These are phyloP conservation scores for Escovopsis weberi DNA, from an alignment of 2,329 filamentous ascomycete genomes.

Conservation along the genomic window DNA sequence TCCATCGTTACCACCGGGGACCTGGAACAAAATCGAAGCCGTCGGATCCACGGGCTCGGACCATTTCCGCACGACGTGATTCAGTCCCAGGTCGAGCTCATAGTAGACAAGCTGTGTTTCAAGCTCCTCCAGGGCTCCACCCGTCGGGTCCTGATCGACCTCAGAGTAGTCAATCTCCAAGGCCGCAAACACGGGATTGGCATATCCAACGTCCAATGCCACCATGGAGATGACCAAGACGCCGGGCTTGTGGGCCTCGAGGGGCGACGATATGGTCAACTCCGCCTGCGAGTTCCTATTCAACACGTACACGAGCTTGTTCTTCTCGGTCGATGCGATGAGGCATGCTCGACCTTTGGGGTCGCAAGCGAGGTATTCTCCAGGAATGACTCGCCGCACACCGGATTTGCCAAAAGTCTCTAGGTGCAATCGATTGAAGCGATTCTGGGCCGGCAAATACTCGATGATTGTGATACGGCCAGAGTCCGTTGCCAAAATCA, in stretches of 20 bases:
- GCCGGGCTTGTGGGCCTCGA: slow-evolving; percentile 89
- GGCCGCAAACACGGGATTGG: slow-evolving; percentile 91
- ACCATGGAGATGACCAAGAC: slow-evolving; percentile 80
- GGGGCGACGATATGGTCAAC: slow-evolving; percentile 88
- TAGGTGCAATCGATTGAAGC: slow-evolving; percentile 77
- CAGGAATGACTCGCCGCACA: slow-evolving; percentile 80
- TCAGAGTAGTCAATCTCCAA: slow-evolving; percentile 90
- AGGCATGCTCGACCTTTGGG: slow-evolving; percentile 92
- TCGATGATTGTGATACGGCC: slow-evolving; percentile 89
- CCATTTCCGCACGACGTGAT: slow-evolving; percentile 96
- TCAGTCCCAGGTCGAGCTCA: slow-evolving; percentile 88
- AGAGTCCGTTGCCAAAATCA: slow-evolving; percentile 91
- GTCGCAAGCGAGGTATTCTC: slow-evolving; percentile 90
- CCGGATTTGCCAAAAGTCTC: slow-evolving; percentile 99
- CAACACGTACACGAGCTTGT: slow-evolving; percentile 97
- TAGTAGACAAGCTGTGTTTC: slow-evolving; percentile 95
- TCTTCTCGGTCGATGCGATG: slow-evolving; percentile 92
- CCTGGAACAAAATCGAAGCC: slow-evolving; percentile 82
- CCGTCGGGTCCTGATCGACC: slow-evolving; percentile 78
- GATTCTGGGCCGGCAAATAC: slow-evolving; percentile 74
- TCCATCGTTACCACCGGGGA: slow-evolving; percentile 84
- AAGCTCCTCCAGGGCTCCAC: slow-evolving; percentile 62
- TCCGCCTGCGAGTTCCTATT: slow-evolving; percentile 91
- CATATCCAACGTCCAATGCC: slow-evolving; percentile 87
- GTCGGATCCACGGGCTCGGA: slow-evolving; percentile 84